Evolutionary conservation across 2,329 filamentous ascomycete genomes (phyloP).

Genomic region (Nothophaeocryptopus gaeumannii): DNA sequence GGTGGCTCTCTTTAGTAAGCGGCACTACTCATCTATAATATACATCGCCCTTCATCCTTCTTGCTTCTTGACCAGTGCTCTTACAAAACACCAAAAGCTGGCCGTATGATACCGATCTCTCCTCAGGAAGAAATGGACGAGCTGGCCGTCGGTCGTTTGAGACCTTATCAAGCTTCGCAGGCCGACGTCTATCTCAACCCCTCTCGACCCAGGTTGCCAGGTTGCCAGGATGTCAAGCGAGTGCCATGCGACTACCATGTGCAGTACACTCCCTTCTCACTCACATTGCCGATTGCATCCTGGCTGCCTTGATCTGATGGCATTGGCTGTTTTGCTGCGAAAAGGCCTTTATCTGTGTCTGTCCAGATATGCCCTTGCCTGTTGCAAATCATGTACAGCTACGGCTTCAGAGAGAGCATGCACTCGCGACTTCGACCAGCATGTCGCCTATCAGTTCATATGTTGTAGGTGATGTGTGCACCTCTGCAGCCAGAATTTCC

Average conservation of each 20-base stretch:
- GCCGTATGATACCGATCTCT: too few relatives aligned
- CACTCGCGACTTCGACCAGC: neutral
- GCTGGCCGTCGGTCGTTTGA: too few relatives aligned
- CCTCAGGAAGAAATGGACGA: too few relatives aligned
- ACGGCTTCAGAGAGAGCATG: neutral
- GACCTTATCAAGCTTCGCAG: slow-evolving; percentile 1
- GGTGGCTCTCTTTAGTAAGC: too few relatives aligned
- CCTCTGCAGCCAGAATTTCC: too few relatives aligned
- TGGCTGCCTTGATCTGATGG: neutral
- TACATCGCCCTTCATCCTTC: too few relatives aligned
- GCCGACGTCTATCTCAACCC: neutral
- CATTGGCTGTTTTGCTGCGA: too few relatives aligned
- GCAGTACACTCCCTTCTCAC: neutral
- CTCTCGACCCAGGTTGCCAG: neutral
- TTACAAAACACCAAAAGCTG: too few relatives aligned
- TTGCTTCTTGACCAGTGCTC: too few relatives aligned
- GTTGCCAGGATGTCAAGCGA: too few relatives aligned
- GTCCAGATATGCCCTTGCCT: neutral
- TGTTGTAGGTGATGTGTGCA: neutral
- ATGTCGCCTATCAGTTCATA: slow-evolving; percentile 4
- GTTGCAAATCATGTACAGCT: neutral
- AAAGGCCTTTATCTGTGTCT: neutral
- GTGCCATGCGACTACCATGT: neutral
- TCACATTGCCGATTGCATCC: neutral
- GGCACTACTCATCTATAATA: too few relatives aligned